Evolutionary conservation across 345 rosid species (phyloP), one percentile per base, ranked within the genome.

Genomic region (Sisymbrium altissimum): DNA sequence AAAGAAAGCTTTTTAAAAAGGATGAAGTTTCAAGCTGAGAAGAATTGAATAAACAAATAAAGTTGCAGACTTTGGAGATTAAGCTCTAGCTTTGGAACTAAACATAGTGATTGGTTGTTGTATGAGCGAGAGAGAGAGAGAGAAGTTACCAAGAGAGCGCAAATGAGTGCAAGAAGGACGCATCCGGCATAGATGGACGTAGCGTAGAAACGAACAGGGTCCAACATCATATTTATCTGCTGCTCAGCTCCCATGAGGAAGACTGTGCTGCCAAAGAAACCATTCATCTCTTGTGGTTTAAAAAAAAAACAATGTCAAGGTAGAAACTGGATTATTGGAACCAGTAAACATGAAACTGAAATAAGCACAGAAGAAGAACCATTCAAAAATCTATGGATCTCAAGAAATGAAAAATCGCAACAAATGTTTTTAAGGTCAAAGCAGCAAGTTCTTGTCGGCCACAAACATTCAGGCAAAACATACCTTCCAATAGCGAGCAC

Each of bases 401-500:
- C 13, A 62, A 9, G 25, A 72, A 50, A 0, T 38, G 19, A 5
- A 62, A 5, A 52, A 63, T 30, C 60, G 21, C 19, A 2, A 18
- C 15, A 10, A 45, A 45, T 39, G n/a, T 43, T 19, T 19, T 19
- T n/a, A n/a, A 3, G 14, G 23, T 27, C n/a, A 12, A 32, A 32
- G 21, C 15, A 14, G 45, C 9, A 36, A 59, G 14, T 36, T 18
- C 45, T 21, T 50, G 3, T 21, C n/a, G 5, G 15, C 9, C n/a
- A 1, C 41, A 56, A n/a, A 67, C 14, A 14, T 35, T 39, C 13
- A 36, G 40, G 30, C 43, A 54, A 33, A 52, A 70, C 83, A 70
- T 77, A 92, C 97, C 99, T 95, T 83, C 99, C 96, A 55, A 92
- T 90, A 52, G 97, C 97, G 46, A 92, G 78, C 45, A 95, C 79